Evolutionary conservation across 768 basidiomycete genomes (phyloP).

Genomic region (Boletus edulis): DNA sequence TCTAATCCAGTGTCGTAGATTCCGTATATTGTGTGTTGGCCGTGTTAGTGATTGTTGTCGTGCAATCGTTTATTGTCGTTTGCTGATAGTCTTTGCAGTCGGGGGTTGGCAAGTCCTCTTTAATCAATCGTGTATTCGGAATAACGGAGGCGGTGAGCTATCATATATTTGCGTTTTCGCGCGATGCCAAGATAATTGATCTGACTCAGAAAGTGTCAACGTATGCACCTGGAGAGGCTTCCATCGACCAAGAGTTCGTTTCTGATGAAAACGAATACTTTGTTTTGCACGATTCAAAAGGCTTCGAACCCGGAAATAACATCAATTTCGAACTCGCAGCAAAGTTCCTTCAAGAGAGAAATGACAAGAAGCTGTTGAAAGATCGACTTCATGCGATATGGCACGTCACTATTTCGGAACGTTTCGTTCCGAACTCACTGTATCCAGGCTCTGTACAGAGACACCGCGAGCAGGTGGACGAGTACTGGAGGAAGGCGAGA

Average conservation of each 20-base stretch:
- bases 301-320: conserved; percentile 2
- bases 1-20: too few relatives aligned
- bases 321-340: neutral
- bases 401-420: neutral
- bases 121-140: neutral
- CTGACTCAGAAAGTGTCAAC: neutral
- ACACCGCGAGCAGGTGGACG: conserved; percentile 5
- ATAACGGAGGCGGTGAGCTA: neutral
- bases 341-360: conserved; percentile 1
- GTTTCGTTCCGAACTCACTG: neutral
- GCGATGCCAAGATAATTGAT: too few relatives aligned
- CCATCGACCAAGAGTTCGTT: conserved; percentile 6
- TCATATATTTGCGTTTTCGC: too few relatives aligned
- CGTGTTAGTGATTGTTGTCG: too few relatives aligned
- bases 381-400: conserved; percentile 6
- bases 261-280: conserved; percentile 4
- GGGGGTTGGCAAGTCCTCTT: neutral
- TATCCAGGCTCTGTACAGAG: conserved; percentile 6
- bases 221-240: conserved; percentile 1
- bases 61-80: too few relatives aligned
- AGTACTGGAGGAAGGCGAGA: conserved; percentile 7
- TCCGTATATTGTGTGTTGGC: too few relatives aligned
- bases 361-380: neutral
- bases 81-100: neutral
- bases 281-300: conserved; percentile 4